A percentile compares a stretch with the other conserved stretches of the same genome.
phyloP scores from a whole-genome alignment of 495 filamentous ascomycete genomes.

The Zalerion maritima region DNA sequence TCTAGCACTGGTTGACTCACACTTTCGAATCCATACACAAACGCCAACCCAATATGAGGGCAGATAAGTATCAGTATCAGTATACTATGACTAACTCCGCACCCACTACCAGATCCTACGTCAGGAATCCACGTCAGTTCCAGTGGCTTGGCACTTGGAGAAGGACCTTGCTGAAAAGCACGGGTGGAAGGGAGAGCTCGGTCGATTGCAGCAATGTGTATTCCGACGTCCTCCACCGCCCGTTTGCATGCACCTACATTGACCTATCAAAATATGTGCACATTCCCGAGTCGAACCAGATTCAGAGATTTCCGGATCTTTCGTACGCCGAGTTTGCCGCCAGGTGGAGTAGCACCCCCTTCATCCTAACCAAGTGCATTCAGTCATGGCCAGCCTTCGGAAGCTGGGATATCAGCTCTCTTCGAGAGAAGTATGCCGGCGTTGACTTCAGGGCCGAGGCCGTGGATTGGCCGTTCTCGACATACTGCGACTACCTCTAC shows the following conservation, averaged over 20 bases:
- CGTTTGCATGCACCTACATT: conserved; percentile 78
- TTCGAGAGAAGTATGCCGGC: conserved; percentile 49
- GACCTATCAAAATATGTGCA: conserved; percentile 48
- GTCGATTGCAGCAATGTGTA: conserved; percentile 69
- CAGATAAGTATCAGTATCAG: too few relatives aligned
- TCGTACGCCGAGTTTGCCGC: conserved; percentile 56
- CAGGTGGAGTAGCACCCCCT: conserved; percentile 67
- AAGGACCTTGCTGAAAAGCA: conserved; percentile 56
- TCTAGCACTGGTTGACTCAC: conserved; percentile 1
- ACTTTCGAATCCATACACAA: conserved; percentile 8
- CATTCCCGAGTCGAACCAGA: conserved; percentile 61
- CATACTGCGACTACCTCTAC: conserved; percentile 73
- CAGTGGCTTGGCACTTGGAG: conserved; percentile 81
- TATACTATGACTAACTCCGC: too few relatives aligned
- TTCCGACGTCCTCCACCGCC: conserved; percentile 81
- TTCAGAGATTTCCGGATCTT: conserved; percentile 54
- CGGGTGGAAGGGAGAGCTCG: conserved; percentile 27
- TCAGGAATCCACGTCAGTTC: conserved; percentile 27
- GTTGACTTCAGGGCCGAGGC: conserved; percentile 77
- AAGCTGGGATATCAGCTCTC: conserved; percentile 52
- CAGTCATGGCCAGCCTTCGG: conserved; percentile 67
- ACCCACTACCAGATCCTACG: conserved; percentile 9
- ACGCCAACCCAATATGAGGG: too few relatives aligned
- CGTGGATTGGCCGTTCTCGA: conserved; percentile 75
- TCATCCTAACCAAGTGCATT: conserved; percentile 78